These are phyloP conservation scores for Rhizophlyctis rosea DNA, from an alignment of 192 early-diverging fungal species.

Conservation along the genomic window DNA sequence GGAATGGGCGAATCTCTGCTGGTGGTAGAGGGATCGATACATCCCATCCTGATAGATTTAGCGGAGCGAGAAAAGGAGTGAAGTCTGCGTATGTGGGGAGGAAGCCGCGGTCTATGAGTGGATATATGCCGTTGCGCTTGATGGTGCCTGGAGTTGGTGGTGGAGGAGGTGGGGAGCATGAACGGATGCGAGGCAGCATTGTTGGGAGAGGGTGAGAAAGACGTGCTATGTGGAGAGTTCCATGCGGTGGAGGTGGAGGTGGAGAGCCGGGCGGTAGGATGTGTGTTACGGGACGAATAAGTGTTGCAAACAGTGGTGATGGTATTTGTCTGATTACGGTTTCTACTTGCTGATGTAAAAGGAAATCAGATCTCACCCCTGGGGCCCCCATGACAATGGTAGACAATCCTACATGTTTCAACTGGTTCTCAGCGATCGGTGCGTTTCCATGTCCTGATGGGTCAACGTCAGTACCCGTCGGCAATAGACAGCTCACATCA, in stretches of 20 bases:
- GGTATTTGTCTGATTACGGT: no score
- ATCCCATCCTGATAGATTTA: no score
- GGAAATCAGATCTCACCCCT: no score
- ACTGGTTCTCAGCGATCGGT: no score
- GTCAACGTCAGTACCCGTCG: no score
- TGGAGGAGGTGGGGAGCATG: not conserved
- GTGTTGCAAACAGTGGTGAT: not conserved
- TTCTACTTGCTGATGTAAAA: no score
- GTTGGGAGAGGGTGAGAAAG: conserved; percentile 9
- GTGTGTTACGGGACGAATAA: not conserved
- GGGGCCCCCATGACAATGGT: no score
- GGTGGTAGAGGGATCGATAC: no score
- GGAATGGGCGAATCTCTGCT: not conserved
- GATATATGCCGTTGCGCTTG: not conserved
- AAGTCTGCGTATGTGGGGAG: conserved; percentile 18
- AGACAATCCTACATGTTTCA: no score
- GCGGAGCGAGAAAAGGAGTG: conserved; percentile 5
- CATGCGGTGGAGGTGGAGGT: not conserved
- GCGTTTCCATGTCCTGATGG: no score
- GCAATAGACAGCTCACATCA: no score
- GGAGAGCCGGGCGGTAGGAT: not conserved
- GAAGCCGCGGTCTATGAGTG: conserved; percentile 23
- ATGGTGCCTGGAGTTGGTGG: not conserved
- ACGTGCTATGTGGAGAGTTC: not conserved
- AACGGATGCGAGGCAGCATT: conserved; percentile 20